phyloP scores from a whole-genome alignment of 2,329 filamentous ascomycete genomes.

The Paecilomyces fulvus region DNA sequence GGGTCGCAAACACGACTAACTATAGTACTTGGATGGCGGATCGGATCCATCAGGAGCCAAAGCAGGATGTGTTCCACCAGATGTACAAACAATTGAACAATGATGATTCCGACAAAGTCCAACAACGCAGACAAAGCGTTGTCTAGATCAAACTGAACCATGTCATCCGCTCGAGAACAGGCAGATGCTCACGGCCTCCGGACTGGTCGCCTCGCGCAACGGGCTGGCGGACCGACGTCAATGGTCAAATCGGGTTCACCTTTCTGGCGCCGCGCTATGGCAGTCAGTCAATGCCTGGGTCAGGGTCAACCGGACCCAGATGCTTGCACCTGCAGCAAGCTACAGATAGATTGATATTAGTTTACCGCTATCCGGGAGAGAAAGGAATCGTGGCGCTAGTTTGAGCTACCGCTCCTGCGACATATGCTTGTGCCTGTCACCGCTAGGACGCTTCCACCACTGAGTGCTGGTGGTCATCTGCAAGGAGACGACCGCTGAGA shows the following conservation, averaged over 20 bases:
- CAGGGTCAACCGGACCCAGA: neutral
- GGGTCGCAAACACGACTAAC: neutral
- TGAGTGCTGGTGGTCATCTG: neutral
- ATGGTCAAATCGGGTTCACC: neutral
- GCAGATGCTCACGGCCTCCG: conserved; percentile 1
- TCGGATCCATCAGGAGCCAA: neutral
- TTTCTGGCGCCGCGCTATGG: conserved; percentile 1
- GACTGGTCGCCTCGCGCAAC: conserved; percentile 1
- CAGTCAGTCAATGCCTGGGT: neutral
- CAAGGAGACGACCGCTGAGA: conserved; percentile 1
- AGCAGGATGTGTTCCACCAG: neutral
- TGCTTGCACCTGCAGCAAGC: neutral
- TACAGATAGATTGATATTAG: neutral
- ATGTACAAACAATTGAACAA: neutral
- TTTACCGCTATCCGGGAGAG: neutral
- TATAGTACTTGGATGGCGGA: neutral
- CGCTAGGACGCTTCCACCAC: neutral
- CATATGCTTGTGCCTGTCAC: neutral
- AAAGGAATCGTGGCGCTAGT: neutral
- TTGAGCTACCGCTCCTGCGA: neutral
- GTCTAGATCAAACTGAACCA: neutral
- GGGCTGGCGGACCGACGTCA: neutral
- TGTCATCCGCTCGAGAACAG: neutral
- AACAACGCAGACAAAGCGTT: neutral
- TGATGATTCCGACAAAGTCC: neutral